Evolutionary conservation across 169 alveolate genomes (phyloP), one percentile per base, ranked within the genome.

Genomic region (Plasmodium berghei): DNA sequence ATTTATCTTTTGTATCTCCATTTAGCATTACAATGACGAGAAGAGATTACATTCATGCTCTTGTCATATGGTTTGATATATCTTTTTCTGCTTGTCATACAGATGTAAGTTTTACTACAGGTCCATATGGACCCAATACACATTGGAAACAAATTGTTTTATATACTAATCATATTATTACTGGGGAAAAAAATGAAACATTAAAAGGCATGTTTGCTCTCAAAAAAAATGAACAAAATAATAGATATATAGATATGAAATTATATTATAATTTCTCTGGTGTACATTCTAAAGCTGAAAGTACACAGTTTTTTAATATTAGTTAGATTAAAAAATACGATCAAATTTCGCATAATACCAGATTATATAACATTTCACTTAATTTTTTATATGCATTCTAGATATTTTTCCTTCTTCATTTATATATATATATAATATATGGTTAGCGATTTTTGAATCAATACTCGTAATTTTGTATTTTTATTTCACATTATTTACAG

Each of bases 131-230:
- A 0, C 80, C 73, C 52, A 87, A 86, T 85, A 97, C 99, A 0
- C 99, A 97, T 89, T 97, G 99, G 99, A 97, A 97, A 83, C 99
- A 97, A 89, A 96, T 98, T 1, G 98, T 97, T 24, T 94, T 97
- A 26, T 97, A 97, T 74, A 93, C 97, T 56, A 95, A 95, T 55
- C 96, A 95, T 67, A 96, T 54, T 73, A 85, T 90, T 71, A 77
- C 70, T 89, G 95, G 73, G 87, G 93, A 92, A 49, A 49, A 40
- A 49, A 71, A 67, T 62, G 93, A 66, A 71, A 59, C 46, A 14
- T 24, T 71, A 18, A 52, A 48, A 49, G 98, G 98, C 9, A 92
- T 95, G 74, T 94, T 97, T 58, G 97, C 98, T 16, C 95, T 96
- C 22, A 88, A 93, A 67, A 97, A 95, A 88, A 96, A 94, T 73